Percentiles rank a stretch among this genome's conserved stretches.
Conservation (phyloP, 306 rosid species). For the Carpinus fangiana region DNA sequence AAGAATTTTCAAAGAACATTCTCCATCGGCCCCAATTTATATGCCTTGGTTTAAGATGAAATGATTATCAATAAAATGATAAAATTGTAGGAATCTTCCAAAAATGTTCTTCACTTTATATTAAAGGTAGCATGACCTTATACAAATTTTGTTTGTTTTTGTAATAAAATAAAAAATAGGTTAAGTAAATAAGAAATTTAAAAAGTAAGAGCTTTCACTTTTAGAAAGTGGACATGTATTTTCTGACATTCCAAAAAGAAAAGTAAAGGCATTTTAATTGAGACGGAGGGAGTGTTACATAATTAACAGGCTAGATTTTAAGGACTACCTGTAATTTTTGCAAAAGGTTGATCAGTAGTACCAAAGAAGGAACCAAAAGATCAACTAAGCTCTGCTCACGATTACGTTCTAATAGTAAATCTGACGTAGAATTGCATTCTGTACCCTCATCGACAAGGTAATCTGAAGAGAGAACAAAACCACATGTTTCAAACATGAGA, state of each 20-base stretch:
- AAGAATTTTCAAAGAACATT: background rate
- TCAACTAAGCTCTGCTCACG: slow-evolving; percentile 87
- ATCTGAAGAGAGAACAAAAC: slow-evolving; percentile 52
- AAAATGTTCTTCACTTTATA: too few relatives aligned
- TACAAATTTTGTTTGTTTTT: too few relatives aligned
- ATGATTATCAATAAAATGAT: too few relatives aligned
- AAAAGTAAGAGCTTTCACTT: too few relatives aligned
- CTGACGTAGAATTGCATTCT: slow-evolving; percentile 91
- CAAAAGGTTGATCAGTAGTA: slow-evolving; percentile 70
- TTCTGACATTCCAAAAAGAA: too few relatives aligned
- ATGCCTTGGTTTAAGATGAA: too few relatives aligned
- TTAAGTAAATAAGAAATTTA: too few relatives aligned
- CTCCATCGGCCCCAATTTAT: too few relatives aligned
- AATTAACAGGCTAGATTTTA: slow-evolving; percentile 13
- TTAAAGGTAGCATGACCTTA: too few relatives aligned
- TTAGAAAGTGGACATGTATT: too few relatives aligned
- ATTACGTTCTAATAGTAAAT: slow-evolving; percentile 80
- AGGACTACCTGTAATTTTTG: slow-evolving; percentile 77
- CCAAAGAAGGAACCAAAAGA: slow-evolving; percentile 86
- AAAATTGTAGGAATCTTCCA: too few relatives aligned
- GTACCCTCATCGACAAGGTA: slow-evolving; percentile 99
- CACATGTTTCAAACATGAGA: slow-evolving; percentile 20
- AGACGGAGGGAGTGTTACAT: background rate
- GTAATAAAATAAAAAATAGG: background rate
- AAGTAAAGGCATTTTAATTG: too few relatives aligned